Conservation (phyloP, 2,329 filamentous ascomycete genomes). For the Cytospora chrysosperma region DNA sequence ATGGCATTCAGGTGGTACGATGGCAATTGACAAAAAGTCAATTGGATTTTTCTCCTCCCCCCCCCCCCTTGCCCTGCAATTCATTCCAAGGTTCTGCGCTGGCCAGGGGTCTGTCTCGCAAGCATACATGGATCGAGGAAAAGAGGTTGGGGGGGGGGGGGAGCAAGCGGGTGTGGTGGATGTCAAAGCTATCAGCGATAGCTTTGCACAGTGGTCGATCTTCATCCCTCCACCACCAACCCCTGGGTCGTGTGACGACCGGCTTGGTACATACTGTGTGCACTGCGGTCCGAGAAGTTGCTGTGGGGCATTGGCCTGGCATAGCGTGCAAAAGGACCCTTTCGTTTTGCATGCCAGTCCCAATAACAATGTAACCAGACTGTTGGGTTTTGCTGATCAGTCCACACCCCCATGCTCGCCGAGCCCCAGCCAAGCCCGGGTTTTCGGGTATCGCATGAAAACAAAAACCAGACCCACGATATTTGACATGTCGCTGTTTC, state of each 20-base stretch:
- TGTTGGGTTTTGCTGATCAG: not conserved
- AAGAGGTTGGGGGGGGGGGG: not conserved
- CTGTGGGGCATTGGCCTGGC: not conserved
- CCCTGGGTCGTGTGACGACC: not conserved
- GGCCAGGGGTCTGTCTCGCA: not conserved
- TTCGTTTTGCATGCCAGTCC: not conserved
- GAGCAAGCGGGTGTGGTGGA: too few species aligned
- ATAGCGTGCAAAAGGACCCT: slow-evolving; percentile 16
- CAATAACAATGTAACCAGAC: not conserved
- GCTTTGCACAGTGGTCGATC: not conserved
- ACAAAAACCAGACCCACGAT: not conserved
- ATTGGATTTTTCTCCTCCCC: not conserved
- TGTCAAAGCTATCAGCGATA: not conserved
- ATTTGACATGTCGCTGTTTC: too few species aligned
- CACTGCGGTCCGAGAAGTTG: not conserved
- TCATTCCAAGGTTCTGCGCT: not conserved
- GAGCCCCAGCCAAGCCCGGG: too few species aligned
- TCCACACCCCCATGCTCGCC: not conserved
- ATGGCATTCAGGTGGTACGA: not conserved
- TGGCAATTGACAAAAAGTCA: not conserved
- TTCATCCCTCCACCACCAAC: not conserved
- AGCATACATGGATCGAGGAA: not conserved
- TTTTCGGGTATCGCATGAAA: not conserved
- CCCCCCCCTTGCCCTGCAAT: not conserved
- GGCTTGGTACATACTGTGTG: not conserved